Base-by-base conservation (phyloP, 2,329 filamentous ascomycete genomes). In the Colletotrichum sp. region DNA sequence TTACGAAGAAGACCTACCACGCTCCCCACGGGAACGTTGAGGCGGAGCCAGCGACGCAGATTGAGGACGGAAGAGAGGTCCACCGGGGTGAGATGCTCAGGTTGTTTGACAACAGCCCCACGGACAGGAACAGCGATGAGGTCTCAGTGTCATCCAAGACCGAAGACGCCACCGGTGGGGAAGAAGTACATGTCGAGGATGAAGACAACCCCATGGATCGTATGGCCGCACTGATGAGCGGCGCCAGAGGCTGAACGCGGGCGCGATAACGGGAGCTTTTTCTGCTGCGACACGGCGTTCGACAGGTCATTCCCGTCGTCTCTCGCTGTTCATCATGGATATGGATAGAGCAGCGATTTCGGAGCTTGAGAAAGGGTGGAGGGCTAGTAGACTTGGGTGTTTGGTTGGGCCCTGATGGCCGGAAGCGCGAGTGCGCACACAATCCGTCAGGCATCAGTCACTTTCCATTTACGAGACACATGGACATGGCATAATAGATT, bases 31-130 rank as follows among this genome's bases (percentile, higher is more conserved):
- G 16, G n/a, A 60, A 68, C 55, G 30, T 48, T 13, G 48, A 36
- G 36, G 61, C 44, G 48, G 71, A 66, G 39, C 71, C 69, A 27
- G 59, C 57, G 48, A 76, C 74, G 34, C 74, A 71, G 32, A 57
- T 79, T 15, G 63, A 77, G 22, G 73, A 77, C 39, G 77, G 78
- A 30, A 67, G 77, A 55, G 67, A 78, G 44, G 52, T 79, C 9
- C 78, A 78, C 52, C 77, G 69, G 13, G 78, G 78, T 16, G 72
- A 79, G 19, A 32, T 78, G 19, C 69, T 79, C 22, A 59, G 70
- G 52, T 55, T 77, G 16, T 78, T 78, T 66, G 65, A 52, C 28
- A 48, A 48, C 44, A 68, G 70, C 65, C 60, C 75, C 67, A 72
- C 30, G 66, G 60, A 65, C 66, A 55, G 48, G 15, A 39, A 71